A percentile compares a stretch with the other conserved stretches of the same genome.
phyloP scores from a whole-genome alignment of 208 protist genomes.

The Tritrichomonas musculus region DNA sequence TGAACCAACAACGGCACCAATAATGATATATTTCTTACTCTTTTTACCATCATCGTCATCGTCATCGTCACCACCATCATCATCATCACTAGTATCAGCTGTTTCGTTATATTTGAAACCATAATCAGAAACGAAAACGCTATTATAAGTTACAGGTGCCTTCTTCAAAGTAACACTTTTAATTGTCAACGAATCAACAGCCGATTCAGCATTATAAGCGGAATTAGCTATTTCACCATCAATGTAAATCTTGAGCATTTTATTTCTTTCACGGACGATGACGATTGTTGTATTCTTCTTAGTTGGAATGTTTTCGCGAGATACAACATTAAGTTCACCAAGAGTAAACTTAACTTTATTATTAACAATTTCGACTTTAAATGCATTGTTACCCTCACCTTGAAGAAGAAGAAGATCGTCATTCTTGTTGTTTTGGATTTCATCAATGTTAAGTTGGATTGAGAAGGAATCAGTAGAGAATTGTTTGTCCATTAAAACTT shows the following conservation, averaged over 20 bases:
- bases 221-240: background rate
- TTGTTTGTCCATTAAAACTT: background rate
- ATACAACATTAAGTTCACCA: background rate
- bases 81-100: background rate
- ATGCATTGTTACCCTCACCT: background rate
- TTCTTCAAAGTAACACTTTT: background rate
- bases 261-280: background rate
- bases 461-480: background rate
- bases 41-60: background rate
- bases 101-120: background rate
- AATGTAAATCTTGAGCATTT: slow-evolving; percentile 17
- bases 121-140: background rate
- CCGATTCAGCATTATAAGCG: background rate
- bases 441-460: background rate
- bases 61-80: background rate
- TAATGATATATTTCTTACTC: background rate
- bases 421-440: background rate
- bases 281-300: background rate
- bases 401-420: background rate
- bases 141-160: background rate
- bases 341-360: background rate
- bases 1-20: background rate
- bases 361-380: background rate
- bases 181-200: background rate
- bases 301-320: background rate